Evolutionary conservation across 805 yeast genomes (phyloP).

Genomic region (Cyberlindnera veronae): DNA sequence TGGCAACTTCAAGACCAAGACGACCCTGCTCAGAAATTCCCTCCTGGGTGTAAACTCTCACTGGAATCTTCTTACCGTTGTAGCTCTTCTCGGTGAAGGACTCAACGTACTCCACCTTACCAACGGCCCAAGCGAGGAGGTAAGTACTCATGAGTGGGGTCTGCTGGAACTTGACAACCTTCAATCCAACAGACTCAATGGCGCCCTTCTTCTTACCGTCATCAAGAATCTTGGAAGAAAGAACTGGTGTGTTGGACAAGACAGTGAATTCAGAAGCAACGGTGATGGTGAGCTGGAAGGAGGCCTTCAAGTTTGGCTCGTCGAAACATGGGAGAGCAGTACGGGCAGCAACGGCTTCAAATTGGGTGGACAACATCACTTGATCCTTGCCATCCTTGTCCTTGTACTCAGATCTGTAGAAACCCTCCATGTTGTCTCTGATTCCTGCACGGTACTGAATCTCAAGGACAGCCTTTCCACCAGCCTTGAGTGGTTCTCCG

Average conservation of each 20-base stretch:
- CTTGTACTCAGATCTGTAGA: constrained; percentile 67
- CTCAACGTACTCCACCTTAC: constrained; percentile 73
- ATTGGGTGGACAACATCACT: constrained; percentile 76
- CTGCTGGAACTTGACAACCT: constrained; percentile 47
- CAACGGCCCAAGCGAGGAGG: constrained; percentile 76
- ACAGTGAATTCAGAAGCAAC: constrained; percentile 53
- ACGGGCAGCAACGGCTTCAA: constrained; percentile 83
- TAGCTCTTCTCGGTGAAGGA: constrained; percentile 30
- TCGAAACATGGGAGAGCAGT: constrained; percentile 83
- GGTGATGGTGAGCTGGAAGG: constrained; percentile 60
- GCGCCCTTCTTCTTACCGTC: constrained; percentile 50
- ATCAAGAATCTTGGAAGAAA: constrained; percentile 42
- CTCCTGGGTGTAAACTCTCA: constrained; percentile 76
- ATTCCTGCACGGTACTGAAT: constrained; percentile 55
- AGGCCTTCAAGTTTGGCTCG: constrained; percentile 78
- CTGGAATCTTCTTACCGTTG: constrained; percentile 67
- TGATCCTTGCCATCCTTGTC: constrained; percentile 57
- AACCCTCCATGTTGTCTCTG: constrained; percentile 76
- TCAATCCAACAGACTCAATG: constrained; percentile 25
- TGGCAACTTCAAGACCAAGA: constrained; percentile 69
- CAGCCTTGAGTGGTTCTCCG: constrained; percentile 37
- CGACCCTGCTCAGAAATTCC: constrained; percentile 69
- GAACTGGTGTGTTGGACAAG: constrained; percentile 63
- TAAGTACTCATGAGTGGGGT: constrained; percentile 84
- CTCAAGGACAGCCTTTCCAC: constrained; percentile 38